A percentile compares a stretch with the other conserved stretches of the same genome.
Evolutionary conservation across 2,329 filamentous ascomycete species (phyloP).

Genomic region (Thelonectria rubi): DNA sequence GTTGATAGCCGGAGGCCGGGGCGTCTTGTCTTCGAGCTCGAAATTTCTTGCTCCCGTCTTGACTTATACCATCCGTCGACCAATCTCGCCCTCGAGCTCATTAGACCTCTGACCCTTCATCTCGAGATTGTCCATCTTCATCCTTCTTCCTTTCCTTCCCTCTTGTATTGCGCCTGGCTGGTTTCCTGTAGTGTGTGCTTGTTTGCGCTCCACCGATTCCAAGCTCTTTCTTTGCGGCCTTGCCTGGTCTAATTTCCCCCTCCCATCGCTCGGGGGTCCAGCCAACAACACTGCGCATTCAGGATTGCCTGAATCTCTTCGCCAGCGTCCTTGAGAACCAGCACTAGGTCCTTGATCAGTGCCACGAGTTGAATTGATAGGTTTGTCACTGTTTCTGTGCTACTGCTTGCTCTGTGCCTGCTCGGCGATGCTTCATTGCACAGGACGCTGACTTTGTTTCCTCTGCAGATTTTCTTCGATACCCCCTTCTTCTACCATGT

Average conservation of each 20-base stretch:
- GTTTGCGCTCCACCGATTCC: slow-evolving; percentile 38
- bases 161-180: slow-evolving; percentile 39
- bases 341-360: slow-evolving; percentile 37
- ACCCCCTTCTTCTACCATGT: slow-evolving; percentile 71
- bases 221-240: slow-evolving; percentile 35
- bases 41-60: slow-evolving; percentile 37
- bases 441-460: slow-evolving; percentile 30
- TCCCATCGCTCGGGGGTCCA: slow-evolving; percentile 41
- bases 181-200: slow-evolving; percentile 41
- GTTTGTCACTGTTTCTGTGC: slow-evolving; percentile 35
- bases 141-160: slow-evolving; percentile 35
- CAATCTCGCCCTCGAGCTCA: slow-evolving; percentile 36
- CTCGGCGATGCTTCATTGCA: slow-evolving; percentile 7
- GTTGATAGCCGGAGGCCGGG: slow-evolving; percentile 33
- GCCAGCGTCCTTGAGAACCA: slow-evolving; percentile 42
- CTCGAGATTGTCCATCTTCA: slow-evolving; percentile 44
- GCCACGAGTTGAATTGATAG: slow-evolving; percentile 46
- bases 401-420: background rate
- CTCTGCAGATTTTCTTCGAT: slow-evolving; percentile 50
- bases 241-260: slow-evolving; percentile 39
- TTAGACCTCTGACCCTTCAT: slow-evolving; percentile 39
- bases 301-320: slow-evolving; percentile 38
- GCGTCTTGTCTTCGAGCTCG: slow-evolving; percentile 31
- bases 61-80: slow-evolving; percentile 45
- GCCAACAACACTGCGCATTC: slow-evolving; percentile 41